phyloP scores from a whole-genome alignment of 108 stramenopile species.

The Cafeteria roenbergensis region DNA sequence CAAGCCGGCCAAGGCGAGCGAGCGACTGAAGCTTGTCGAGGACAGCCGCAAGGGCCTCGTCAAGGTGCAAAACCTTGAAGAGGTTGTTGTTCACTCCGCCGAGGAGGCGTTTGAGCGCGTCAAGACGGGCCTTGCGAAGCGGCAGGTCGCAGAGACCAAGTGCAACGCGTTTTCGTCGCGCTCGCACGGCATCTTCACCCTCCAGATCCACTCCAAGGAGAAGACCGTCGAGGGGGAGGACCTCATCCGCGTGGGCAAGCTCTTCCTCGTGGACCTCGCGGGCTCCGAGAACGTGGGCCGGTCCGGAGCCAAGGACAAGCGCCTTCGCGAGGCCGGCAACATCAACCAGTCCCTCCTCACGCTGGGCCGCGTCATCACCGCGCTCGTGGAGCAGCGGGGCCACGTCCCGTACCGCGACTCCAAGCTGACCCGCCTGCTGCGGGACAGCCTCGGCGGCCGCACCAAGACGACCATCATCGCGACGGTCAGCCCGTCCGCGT shows the following conservation, averaged over 20 bases:
- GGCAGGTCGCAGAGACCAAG: slow-evolving; percentile 46
- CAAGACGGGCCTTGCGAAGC: slow-evolving; percentile 34
- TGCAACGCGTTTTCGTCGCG: slow-evolving; percentile 40
- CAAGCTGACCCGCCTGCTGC: slow-evolving; percentile 50
- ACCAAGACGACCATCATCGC: slow-evolving; percentile 56
- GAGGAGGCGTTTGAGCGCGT: slow-evolving; percentile 39
- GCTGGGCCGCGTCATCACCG: slow-evolving; percentile 55
- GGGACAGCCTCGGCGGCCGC: slow-evolving; percentile 46
- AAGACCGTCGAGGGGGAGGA: slow-evolving; percentile 43
- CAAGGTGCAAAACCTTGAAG: slow-evolving; percentile 42
- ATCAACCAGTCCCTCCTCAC: slow-evolving; percentile 47
- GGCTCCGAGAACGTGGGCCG: slow-evolving; percentile 54
- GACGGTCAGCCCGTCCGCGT: slow-evolving; percentile 38
- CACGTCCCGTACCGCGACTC: slow-evolving; percentile 57
- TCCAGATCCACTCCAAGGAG: slow-evolving; percentile 52
- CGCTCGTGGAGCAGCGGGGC: slow-evolving; percentile 44
- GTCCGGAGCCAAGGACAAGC: slow-evolving; percentile 31
- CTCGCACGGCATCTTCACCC: slow-evolving; percentile 45
- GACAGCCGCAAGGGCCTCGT: slow-evolving; percentile 22
- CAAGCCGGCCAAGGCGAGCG: slow-evolving; percentile 10
- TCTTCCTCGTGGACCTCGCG: slow-evolving; percentile 55
- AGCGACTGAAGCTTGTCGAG: neutral
- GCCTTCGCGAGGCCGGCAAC: slow-evolving; percentile 19
- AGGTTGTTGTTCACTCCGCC: slow-evolving; percentile 25
- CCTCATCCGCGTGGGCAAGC: slow-evolving; percentile 41